Base-by-base conservation (phyloP, 108 stramenopile species). In the Discostella stelligeroides region DNA sequence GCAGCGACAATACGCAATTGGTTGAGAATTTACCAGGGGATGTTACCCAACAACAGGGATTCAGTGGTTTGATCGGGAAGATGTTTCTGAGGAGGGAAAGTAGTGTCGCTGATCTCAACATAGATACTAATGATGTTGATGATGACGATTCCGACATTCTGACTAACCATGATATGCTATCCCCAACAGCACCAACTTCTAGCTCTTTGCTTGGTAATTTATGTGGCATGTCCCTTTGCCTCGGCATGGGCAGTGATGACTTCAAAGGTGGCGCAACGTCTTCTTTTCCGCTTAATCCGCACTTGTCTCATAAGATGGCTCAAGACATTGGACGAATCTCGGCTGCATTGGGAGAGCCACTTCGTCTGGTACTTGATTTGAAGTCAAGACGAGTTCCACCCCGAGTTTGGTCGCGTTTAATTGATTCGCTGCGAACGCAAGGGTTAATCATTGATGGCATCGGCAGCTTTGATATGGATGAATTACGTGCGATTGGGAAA, bases 381-480 rank as follows among this genome's bases (percentile, higher is more conserved):
- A 86, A 84, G 45, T 82, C 81, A 40, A 50, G 86, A 17, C 46
- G 75, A 24, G 78, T 86, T 24, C 86, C 86, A 9, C 68, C 80
- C 0, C 53, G 75, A 38, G 83, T 86, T n/a, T 86, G 86, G 86
- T 82, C 72, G 41, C 63, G 80, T 13, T 23, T 86, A 0, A 73
- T 86, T 21, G 78, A 82, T 40, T 63, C 43, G 25, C 47, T 85
- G 58, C 67, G 82, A 10, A 73, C 81, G 12, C 62, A 72, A 13
- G 82, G 80, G 14, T 37, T 86, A 15, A 39, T 73, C n/a, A 76
- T 86, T 17, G 82, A 83, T 24, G 82, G 85, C 8, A 70, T 86
- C 37, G 85, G 82, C 27, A 81, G 80, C 10, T 86, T 86, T 63
- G 85, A 83, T 57, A 60, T 83, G 45, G 80, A 81, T 53, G 83